Conservation (phyloP, 1,139 yeast species). For the Williopsis jadinii region DNA sequence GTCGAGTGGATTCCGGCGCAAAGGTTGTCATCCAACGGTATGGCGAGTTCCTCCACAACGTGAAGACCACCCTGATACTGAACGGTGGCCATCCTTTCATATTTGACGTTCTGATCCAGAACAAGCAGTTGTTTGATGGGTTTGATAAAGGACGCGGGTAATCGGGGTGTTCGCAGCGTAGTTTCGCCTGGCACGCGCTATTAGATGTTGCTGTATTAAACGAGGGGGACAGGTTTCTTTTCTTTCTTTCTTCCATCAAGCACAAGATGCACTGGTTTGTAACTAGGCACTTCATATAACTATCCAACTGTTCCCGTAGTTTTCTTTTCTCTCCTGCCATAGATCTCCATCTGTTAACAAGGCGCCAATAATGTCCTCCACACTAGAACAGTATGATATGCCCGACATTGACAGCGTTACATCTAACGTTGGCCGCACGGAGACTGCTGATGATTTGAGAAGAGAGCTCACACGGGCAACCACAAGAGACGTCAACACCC, state of each 20-base stretch:
- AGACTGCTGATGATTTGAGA: slow-evolving; percentile 15
- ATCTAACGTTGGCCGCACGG: slow-evolving; percentile 16
- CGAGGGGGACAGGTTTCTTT: too few species aligned
- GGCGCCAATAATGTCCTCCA: background rate
- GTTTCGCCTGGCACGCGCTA: too few species aligned
- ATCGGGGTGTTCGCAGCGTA: background rate
- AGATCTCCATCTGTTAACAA: too few species aligned
- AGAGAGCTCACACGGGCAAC: slow-evolving; percentile 18
- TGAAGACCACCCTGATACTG: slow-evolving; percentile 31
- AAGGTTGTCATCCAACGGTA: slow-evolving; percentile 23
- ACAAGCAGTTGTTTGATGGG: slow-evolving; percentile 32
- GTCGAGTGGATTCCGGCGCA: slow-evolving; percentile 16
- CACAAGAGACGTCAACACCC: slow-evolving; percentile 22
- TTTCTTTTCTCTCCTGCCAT: too few species aligned
- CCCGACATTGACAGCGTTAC: slow-evolving; percentile 12
- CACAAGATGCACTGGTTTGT: background rate
- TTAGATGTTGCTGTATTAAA: too few species aligned
- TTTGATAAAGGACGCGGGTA: slow-evolving; percentile 10
- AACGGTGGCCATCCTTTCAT: slow-evolving; percentile 41
- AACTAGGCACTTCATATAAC: too few species aligned
- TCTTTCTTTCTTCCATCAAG: background rate
- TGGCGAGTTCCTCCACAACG: slow-evolving; percentile 32
- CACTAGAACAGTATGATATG: slow-evolving; percentile 4
- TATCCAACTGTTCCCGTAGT: too few species aligned
- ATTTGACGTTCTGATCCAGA: slow-evolving; percentile 30